Conservation (phyloP, 768 basidiomycete genomes). For the Myochromella boudieri region DNA sequence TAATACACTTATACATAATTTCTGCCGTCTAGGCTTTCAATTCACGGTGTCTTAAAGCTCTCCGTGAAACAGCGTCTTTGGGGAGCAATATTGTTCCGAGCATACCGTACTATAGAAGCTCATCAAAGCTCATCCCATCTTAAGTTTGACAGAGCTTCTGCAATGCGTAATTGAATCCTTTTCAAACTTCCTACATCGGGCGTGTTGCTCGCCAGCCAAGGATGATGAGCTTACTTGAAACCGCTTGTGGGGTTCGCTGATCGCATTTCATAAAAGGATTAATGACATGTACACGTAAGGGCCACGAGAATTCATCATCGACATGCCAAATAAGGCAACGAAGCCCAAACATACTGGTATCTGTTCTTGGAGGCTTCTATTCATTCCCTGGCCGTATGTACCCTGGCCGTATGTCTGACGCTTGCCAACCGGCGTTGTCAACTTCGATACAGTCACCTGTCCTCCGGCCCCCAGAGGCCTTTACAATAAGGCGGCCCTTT, state of each 20-base stretch:
- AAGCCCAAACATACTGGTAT: conserved; percentile 9
- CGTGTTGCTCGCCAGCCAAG: conserved; percentile 1
- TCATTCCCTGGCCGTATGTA: conserved; percentile 3
- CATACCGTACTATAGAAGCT: conserved; percentile 10
- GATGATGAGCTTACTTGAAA: conserved; percentile 8
- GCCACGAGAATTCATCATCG: conserved; percentile 7
- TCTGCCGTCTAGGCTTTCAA: not conserved
- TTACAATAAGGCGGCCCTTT: no score
- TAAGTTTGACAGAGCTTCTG: conserved; percentile 13
- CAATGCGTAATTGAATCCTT: not conserved
- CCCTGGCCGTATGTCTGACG: not conserved
- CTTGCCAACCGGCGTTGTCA: conserved; percentile 6
- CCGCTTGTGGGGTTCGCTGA: conserved; percentile 10
- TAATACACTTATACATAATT: no score
- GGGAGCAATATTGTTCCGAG: conserved; percentile 10
- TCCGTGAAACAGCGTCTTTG: conserved; percentile 14
- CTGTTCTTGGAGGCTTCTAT: conserved; percentile 6
- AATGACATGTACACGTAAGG: conserved; percentile 16
- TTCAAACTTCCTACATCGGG: conserved; percentile 16
- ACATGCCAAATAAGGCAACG: not conserved
- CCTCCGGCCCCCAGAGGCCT: not conserved
- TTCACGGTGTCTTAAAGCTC: not conserved
- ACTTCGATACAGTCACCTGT: conserved; percentile 7
- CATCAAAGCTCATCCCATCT: conserved; percentile 12
- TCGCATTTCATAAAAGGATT: conserved; percentile 16